Conservation (phyloP, 108 stramenopile species). For the Cyclostephanos invisitatus region DNA sequence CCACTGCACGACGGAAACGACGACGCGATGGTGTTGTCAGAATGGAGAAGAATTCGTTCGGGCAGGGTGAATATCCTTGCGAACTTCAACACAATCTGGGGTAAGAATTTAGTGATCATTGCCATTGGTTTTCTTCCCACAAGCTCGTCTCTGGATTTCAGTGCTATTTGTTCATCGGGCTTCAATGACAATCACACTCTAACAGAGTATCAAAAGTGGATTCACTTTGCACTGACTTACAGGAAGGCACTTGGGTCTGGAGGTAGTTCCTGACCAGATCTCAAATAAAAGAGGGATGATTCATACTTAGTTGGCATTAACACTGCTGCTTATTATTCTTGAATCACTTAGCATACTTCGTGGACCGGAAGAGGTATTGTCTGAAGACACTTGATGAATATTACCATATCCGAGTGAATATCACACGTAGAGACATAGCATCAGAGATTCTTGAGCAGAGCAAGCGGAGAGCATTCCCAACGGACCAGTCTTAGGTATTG, state of each 20-base stretch:
- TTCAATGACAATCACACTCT: slow-evolving; percentile 15
- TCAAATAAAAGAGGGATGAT: too few relatives aligned
- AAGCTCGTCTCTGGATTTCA: background rate
- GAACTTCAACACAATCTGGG: slow-evolving; percentile 14
- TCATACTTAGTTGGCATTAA: too few relatives aligned
- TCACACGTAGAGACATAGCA: background rate
- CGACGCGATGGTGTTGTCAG: too few relatives aligned
- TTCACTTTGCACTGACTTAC: slow-evolving; percentile 26
- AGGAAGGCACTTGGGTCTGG: slow-evolving; percentile 20
- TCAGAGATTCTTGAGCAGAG: background rate
- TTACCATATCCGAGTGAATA: slow-evolving; percentile 27
- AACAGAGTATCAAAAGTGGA: slow-evolving; percentile 20
- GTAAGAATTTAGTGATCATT: background rate
- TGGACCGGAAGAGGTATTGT: slow-evolving; percentile 18
- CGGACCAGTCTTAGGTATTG: background rate
- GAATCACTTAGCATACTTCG: background rate
- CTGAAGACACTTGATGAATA: slow-evolving; percentile 32
- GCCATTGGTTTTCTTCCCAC: background rate
- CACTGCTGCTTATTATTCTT: too few relatives aligned
- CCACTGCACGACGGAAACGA: too few relatives aligned
- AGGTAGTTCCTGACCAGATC: background rate
- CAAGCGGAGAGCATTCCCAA: background rate
- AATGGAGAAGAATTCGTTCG: too few relatives aligned
- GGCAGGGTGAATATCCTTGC: slow-evolving; percentile 27
- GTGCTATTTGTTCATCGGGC: background rate